Evolutionary conservation across 2,329 filamentous ascomycete species (phyloP).

Genomic region (Apiospora rasikravindrae): DNA sequence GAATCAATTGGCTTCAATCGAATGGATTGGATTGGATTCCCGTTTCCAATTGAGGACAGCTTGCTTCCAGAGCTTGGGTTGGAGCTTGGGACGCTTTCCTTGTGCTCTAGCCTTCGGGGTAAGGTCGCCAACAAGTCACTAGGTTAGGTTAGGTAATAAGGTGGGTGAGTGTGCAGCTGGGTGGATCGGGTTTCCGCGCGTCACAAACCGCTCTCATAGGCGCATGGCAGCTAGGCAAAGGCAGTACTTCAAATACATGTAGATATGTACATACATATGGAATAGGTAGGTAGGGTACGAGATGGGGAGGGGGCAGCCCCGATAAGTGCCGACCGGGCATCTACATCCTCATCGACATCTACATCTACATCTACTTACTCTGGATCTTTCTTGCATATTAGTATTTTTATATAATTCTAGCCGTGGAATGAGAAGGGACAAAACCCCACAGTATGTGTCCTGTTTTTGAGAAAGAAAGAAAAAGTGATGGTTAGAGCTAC

Average conservation of each 20-base stretch:
- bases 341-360: background rate
- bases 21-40: background rate
- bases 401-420: too few species aligned
- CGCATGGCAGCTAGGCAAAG: background rate
- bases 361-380: too few species aligned
- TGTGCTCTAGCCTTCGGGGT: background rate
- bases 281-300: background rate
- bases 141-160: background rate
- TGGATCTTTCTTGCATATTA: too few species aligned
- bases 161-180: background rate
- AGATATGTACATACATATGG: too few species aligned
- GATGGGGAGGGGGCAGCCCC: background rate
- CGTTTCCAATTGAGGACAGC: constrained; percentile 19
- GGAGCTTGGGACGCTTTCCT: background rate
- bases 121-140: background rate
- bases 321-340: background rate
- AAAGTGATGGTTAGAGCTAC: too few species aligned
- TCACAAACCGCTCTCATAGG: constrained; percentile 10
- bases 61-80: constrained; percentile 16
- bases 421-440: too few species aligned
- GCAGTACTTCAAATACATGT: too few species aligned
- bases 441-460: too few species aligned
- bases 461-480: too few species aligned
- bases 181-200: constrained; percentile 14
- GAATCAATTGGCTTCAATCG: background rate